Conservation (phyloP, 2,329 filamentous ascomycete genomes). For the Penicillium corylophilum region DNA sequence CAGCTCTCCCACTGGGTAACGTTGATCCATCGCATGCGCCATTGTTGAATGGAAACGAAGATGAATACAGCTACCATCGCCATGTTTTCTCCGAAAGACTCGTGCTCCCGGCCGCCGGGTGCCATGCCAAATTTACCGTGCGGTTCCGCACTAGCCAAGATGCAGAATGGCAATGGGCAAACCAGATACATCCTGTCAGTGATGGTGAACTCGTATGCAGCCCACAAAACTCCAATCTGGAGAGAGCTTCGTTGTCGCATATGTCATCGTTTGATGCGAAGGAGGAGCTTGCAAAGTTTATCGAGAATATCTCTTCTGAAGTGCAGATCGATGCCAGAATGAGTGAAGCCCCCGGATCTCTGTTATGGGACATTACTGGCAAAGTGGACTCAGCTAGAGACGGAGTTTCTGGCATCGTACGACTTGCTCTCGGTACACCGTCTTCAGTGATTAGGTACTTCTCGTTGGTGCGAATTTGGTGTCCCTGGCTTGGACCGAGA, state of each 20-base stretch:
- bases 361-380: conserved; percentile 55
- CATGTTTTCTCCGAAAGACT: conserved; percentile 37
- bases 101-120: conserved; percentile 26
- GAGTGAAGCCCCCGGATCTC: conserved; percentile 44
- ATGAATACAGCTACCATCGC: conserved; percentile 29
- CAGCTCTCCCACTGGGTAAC: conserved; percentile 55
- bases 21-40: conserved; percentile 27
- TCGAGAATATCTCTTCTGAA: conserved; percentile 35
- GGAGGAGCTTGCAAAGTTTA: conserved; percentile 31
- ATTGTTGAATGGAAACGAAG: conserved; percentile 25
- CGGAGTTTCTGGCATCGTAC: conserved; percentile 57
- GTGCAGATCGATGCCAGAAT: conserved; percentile 34
- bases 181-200: conserved; percentile 38
- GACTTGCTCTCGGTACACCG: conserved; percentile 62
- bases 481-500: conserved; percentile 83
- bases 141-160: conserved; percentile 42
- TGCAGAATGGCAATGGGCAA: conserved; percentile 47
- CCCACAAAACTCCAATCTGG: conserved; percentile 18
- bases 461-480: conserved; percentile 73
- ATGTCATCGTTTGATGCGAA: conserved; percentile 11
- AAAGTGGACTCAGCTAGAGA: conserved; percentile 54
- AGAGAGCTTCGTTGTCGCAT: conserved; percentile 1
- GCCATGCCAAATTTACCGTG: conserved; percentile 42
- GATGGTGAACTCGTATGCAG: conserved; percentile 46
- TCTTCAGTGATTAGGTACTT: conserved; percentile 73